Conservation (phyloP, 1,284 basidiomycete genomes). For the Vanrija pseudolonga region DNA sequence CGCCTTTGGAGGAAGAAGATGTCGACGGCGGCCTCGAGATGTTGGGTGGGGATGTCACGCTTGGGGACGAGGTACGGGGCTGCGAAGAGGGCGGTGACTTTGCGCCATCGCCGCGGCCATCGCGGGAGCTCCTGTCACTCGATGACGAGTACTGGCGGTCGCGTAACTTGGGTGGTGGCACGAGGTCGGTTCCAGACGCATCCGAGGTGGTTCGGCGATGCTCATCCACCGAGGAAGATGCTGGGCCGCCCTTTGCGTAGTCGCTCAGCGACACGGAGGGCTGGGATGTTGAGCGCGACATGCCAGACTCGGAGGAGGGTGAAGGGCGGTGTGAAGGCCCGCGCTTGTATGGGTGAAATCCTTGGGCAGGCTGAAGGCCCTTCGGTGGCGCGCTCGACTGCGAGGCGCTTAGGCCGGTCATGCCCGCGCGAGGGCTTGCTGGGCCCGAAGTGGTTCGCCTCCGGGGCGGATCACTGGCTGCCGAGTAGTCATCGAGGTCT, state of each 20-base stretch:
- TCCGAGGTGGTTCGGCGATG: background rate
- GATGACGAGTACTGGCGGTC: constrained; percentile 9
- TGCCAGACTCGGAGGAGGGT: background rate
- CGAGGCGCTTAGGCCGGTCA: background rate
- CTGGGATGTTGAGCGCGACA: constrained; percentile 4
- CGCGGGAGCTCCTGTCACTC: too few relatives aligned
- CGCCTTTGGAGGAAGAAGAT: too few relatives aligned
- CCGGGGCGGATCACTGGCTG: constrained; percentile 12
- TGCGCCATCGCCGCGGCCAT: too few relatives aligned
- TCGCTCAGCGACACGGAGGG: background rate
- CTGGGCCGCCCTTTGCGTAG: background rate
- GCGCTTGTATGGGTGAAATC: constrained; percentile 32
- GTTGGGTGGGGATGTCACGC: too few relatives aligned
- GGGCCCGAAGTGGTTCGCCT: constrained; percentile 31
- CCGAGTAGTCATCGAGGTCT: constrained; percentile 12
- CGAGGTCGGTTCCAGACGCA: constrained; percentile 7
- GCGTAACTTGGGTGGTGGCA: constrained; percentile 14
- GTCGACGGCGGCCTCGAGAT: too few relatives aligned
- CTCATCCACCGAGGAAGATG: background rate
- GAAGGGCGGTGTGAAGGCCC: constrained; percentile 12
- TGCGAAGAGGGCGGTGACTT: too few relatives aligned
- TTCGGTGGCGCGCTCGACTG: background rate
- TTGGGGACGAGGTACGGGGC: too few relatives aligned
- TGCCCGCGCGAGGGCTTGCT: background rate
- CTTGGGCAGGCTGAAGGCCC: constrained; percentile 1